Conservation (phyloP, 176 grass and related monocot species). For the Secale cereale region DNA sequence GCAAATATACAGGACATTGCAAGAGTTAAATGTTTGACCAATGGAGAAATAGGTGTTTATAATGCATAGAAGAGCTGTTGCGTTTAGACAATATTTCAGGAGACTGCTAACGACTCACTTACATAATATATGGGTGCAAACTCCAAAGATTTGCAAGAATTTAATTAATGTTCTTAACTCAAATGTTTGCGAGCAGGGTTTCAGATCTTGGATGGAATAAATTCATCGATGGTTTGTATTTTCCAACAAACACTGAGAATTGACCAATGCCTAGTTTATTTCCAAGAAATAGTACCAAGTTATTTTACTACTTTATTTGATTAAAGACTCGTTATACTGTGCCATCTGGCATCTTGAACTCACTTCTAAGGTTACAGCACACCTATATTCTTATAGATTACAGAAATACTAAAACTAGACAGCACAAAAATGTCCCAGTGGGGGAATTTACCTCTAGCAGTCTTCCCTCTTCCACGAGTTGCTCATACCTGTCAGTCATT, state of each 20-base stretch:
- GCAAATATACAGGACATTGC: not conserved
- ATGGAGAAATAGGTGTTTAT: not conserved
- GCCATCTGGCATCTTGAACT: not conserved
- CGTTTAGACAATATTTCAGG: not conserved
- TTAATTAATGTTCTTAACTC: not conserved
- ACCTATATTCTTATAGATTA: not conserved
- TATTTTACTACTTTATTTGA: conserved; percentile 1
- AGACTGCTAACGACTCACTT: not conserved
- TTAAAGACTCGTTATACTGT: not conserved
- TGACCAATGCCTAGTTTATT: not conserved
- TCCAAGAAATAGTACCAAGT: not conserved
- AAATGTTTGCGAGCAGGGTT: not conserved
- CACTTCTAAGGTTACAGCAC: not conserved
- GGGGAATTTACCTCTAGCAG: conserved; percentile 74
- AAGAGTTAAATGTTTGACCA: conserved; percentile 9
- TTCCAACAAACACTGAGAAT: not conserved
- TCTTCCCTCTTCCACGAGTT: conserved; percentile 84
- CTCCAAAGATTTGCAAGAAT: not conserved
- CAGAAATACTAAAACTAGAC: not conserved
- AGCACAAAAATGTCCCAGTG: not conserved
- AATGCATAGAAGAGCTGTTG: not conserved
- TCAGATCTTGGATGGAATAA: conserved; percentile 2
- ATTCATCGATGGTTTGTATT: not conserved
- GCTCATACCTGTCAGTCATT: conserved; percentile 78
- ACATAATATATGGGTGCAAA: not conserved